phyloP scores from a whole-genome alignment of 108 stramenopile genomes.

The Nannochloropsis granulata region DNA sequence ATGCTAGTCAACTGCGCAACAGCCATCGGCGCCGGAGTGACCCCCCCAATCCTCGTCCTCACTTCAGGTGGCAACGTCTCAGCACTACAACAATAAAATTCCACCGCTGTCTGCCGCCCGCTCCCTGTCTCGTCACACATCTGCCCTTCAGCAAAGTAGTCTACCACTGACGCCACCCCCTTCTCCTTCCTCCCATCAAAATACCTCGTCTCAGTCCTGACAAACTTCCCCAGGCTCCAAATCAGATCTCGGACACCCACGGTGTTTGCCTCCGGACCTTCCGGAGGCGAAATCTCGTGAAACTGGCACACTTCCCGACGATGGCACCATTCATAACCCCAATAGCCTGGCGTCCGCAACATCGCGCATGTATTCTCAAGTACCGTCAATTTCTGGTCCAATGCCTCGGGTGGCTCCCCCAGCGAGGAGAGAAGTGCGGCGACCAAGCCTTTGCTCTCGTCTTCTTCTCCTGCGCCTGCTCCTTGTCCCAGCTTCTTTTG shows the following conservation, averaged over 20 bases:
- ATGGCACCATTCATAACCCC: not conserved
- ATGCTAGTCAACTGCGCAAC: not conserved
- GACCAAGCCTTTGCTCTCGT: not conserved
- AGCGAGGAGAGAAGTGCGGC: too few species aligned
- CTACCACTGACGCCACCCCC: not conserved
- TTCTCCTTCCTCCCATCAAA: not conserved
- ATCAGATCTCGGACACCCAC: not conserved
- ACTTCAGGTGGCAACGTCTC: not conserved
- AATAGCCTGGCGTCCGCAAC: not conserved
- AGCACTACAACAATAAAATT: not conserved
- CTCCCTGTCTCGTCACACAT: not conserved
- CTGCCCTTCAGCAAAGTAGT: not conserved
- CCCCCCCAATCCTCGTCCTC: not conserved
- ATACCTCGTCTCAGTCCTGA: not conserved
- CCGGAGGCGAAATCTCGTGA: not conserved
- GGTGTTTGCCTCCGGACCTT: not conserved
- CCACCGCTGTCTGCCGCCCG: not conserved
- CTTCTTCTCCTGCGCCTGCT: not conserved
- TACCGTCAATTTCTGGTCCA: not conserved
- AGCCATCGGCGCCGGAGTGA: not conserved
- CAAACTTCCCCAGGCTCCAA: not conserved
- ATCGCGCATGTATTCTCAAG: not conserved
- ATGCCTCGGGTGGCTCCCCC: not conserved
- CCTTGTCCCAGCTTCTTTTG: not conserved
- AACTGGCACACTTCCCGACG: not conserved